Evolutionary conservation across 768 basidiomycete species (phyloP), one percentile per base, ranked within the genome.

Genomic region (Leccinum fibrillosum): DNA sequence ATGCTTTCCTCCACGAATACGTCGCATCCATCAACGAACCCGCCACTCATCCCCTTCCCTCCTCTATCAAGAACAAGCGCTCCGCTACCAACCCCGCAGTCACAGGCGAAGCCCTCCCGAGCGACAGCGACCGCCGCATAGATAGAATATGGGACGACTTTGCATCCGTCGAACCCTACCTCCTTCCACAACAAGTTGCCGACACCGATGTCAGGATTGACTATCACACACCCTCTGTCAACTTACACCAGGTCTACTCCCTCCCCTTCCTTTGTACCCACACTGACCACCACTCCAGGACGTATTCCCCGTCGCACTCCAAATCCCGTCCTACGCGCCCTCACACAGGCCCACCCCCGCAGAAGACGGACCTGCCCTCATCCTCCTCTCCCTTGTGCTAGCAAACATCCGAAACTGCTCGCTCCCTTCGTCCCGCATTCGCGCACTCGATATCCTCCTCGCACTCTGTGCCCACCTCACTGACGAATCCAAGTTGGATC

Each of bases 401-500:
- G 86, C 94, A 15, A 95, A 95, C 64, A 82, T 98, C 23, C 84
- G 97, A 34, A 95, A 94, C 64, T 96, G 92, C 66, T 75, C 80
- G 10, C 79, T 93, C 0, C 92, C 96, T 0, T 89, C 89, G 25
- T 94, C 93, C 19, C 93, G 93, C 72, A 75, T 95, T 23, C 86
- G 84, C 35, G 91, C 89, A 1, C 73, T 98, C 50, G 94, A 98
- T 65, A 80, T 96, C 5, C 88, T 97, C 56, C 80, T 97, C 25
- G 90, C 91, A 1, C 77, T 98, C 15, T 81, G 84, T 8, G 81
- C 83, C 11, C 89, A 90, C 64, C 77, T 98, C 35, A 92, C 92
- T 0, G 97, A 98, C 66, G 97, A 98, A 72, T 93, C 95, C 3
- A 95, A 95, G 69, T 75, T 98, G 53, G 97, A 99, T 69, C 84